Conservation (phyloP, 2,329 filamentous ascomycete species). For the Aspergillus sergii region DNA sequence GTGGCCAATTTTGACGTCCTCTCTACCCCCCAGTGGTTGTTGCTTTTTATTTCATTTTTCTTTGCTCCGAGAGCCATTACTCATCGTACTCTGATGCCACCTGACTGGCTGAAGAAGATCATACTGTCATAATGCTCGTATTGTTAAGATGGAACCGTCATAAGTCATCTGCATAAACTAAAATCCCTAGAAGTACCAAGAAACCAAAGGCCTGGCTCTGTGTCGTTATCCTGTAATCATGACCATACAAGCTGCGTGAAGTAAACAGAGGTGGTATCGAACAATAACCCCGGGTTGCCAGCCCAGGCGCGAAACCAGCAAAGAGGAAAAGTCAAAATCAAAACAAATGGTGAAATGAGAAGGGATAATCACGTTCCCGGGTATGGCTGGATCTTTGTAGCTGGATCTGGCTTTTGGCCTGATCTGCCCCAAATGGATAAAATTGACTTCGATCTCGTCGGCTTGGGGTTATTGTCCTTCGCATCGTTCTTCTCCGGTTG, state of each 20-base stretch:
- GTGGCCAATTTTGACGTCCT: slow-evolving; percentile 14
- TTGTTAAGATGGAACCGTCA: background rate
- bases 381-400: slow-evolving; percentile 34
- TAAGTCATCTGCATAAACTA: background rate
- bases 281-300: background rate
- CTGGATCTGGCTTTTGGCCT: slow-evolving; percentile 20
- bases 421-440: slow-evolving; percentile 33
- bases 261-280: slow-evolving; percentile 7
- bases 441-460: slow-evolving; percentile 35
- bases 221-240: background rate
- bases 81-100: background rate
- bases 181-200: background rate
- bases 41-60: background rate
- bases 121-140: background rate
- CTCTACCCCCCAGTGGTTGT: background rate
- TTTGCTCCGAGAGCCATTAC: background rate
- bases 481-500: slow-evolving; percentile 1
- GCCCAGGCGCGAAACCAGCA: background rate
- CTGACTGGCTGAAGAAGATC: background rate
- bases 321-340: background rate
- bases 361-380: slow-evolving; percentile 35
- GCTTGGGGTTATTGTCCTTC: slow-evolving; percentile 19
- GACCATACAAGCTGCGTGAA: background rate
- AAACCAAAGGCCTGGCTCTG: background rate
- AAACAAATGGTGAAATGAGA: background rate